Percentiles rank a stretch among this genome's conserved stretches.
Evolutionary conservation across 108 stramenopile species (phyloP).

Genomic region (Cylindrotheca closterium): DNA sequence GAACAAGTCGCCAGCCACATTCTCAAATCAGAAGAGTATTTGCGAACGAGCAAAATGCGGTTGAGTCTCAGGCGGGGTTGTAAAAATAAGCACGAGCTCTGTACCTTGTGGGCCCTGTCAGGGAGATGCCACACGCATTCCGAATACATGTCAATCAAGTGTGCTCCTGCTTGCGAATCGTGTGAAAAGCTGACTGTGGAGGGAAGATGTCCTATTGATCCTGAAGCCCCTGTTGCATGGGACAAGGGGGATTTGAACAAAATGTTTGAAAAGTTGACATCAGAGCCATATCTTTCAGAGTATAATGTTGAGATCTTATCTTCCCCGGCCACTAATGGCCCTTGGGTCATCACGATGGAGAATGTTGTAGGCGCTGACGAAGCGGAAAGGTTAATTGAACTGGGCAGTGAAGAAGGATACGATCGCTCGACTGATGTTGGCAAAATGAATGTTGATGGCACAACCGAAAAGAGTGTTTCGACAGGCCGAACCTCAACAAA

Average conservation of each 20-base stretch:
- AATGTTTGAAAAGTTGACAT: slow-evolving; percentile 27
- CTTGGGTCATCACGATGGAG: slow-evolving; percentile 75
- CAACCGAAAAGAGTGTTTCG: slow-evolving; percentile 48
- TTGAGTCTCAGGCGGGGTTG: slow-evolving; percentile 24
- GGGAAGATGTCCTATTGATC: slow-evolving; percentile 53
- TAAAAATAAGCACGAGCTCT: slow-evolving; percentile 47
- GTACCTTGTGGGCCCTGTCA: slow-evolving; percentile 57
- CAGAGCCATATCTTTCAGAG: slow-evolving; percentile 21
- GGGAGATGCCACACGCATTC: slow-evolving; percentile 58
- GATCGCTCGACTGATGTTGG: slow-evolving; percentile 85
- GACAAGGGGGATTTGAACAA: slow-evolving; percentile 34
- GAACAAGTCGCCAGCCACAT: neutral
- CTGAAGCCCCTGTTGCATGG: slow-evolving; percentile 20
- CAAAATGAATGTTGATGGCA: slow-evolving; percentile 55
- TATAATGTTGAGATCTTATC: slow-evolving; percentile 30
- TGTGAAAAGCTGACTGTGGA: slow-evolving; percentile 60
- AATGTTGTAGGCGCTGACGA: slow-evolving; percentile 70
- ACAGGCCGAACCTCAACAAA: slow-evolving; percentile 55
- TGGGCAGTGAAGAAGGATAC: slow-evolving; percentile 59
- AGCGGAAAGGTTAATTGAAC: slow-evolving; percentile 51
- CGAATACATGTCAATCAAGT: slow-evolving; percentile 46
- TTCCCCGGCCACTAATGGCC: slow-evolving; percentile 40
- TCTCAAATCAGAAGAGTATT: slow-evolving; percentile 4
- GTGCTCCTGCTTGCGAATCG: slow-evolving; percentile 72
- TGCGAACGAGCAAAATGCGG: slow-evolving; percentile 1